Evolutionary conservation across 495 filamentous ascomycete species (phyloP), one percentile per base, ranked within the genome.

Genomic region (Parathielavia appendiculata): DNA sequence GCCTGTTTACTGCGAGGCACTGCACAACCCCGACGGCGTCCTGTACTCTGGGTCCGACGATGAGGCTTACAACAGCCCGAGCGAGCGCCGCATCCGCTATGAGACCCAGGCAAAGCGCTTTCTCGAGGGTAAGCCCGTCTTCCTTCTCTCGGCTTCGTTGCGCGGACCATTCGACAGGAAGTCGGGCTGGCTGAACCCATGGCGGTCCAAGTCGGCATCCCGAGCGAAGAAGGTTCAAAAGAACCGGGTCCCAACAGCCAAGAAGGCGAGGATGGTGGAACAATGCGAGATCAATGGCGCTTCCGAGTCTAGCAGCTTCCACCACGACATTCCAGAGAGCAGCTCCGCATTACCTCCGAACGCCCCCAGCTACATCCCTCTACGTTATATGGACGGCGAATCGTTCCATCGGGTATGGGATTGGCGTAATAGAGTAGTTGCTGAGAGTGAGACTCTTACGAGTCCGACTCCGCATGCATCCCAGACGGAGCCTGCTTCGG

Each of bases 131-230:
- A 73, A 74, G 35, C 75, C 78, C 3, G 60, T 86, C 1, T 77
- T 81, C 54, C 79, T 91, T 17, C 66, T 84, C 3, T 87, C 85
- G 6, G 83, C 86, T 13, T 75, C 76, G 11, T 69, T 90, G 17
- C 76, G 71, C 20, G 87, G 86, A 0, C 86, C 86, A 0, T 86
- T 89, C 50, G 78, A 83, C 16, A 67, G 59, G 63, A 55, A 68
- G 8, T 71, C 75, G 0, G 78, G 75, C 30, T 90, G 86, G 86
- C 59, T 62, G 23, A 89, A 89, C 61, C 86, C 86, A 0, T 89
- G 84, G 86, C 69, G 54, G 11, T 70, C 66, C 0, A 46, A 62
- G 5, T 60, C 63, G 5, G 22, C 26, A 2, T 40, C 41, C 5
- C 36, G 34, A 44, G 13, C 10, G 0, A 54, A 48, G 54, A 5